A percentile compares a stretch with the other conserved stretches of the same genome.
Evolutionary conservation across 176 grass and related monocot genomes (phyloP).

Genomic region (Puccinellia tenuiflora): DNA sequence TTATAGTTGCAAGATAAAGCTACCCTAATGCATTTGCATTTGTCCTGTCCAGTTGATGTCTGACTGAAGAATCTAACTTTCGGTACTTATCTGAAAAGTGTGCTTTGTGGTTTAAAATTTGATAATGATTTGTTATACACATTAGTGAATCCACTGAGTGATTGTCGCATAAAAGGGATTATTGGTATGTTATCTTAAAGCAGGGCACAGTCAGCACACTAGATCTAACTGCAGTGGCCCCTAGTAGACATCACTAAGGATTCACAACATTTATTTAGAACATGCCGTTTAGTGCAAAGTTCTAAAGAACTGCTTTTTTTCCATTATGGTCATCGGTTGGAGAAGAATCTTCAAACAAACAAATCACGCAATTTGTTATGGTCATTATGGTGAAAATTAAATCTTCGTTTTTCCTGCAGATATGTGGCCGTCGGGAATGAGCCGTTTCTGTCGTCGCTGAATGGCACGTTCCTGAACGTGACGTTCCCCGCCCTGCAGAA

Average conservation of each 20-base stretch:
- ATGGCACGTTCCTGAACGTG: slow-evolving; percentile 69
- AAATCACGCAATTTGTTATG: neutral
- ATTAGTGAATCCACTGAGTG: slow-evolving; percentile 3
- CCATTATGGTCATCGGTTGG: neutral
- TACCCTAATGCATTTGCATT: slow-evolving; percentile 4
- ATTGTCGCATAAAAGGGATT: neutral
- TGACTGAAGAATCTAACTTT: slow-evolving; percentile 4
- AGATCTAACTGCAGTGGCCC: neutral
- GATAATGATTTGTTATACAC: slow-evolving; percentile 5
- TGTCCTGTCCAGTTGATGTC: neutral
- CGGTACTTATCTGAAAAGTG: neutral
- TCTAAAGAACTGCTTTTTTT: neutral
- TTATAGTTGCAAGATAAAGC: slow-evolving; percentile 11
- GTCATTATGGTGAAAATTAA: neutral
- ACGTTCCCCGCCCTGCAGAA: slow-evolving; percentile 75
- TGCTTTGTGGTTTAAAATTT: neutral
- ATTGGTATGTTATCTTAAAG: neutral
- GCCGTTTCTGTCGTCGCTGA: slow-evolving; percentile 66
- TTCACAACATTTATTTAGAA: no score
- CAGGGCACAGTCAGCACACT: no score
- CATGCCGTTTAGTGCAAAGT: neutral
- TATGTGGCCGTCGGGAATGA: slow-evolving; percentile 92
- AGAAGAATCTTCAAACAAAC: neutral
- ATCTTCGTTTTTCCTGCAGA: slow-evolving; percentile 15
- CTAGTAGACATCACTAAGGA: slow-evolving; percentile 10